Evolutionary conservation across 2,329 filamentous ascomycete species (phyloP).

Genomic region (Curvularia verruculosa): DNA sequence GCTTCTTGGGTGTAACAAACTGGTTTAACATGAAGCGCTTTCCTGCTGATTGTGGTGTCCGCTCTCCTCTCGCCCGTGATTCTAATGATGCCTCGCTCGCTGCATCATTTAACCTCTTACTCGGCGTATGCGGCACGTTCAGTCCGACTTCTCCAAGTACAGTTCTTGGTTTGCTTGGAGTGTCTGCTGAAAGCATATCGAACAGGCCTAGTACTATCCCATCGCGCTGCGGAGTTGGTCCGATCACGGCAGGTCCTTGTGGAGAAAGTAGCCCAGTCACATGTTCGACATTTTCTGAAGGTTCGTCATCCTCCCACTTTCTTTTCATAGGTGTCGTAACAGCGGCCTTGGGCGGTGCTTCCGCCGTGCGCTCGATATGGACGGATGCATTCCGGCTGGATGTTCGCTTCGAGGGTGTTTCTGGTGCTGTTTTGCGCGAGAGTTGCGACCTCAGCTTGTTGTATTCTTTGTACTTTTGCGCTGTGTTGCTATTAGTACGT

Average conservation of each 20-base stretch:
- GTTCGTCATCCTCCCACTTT: constrained; percentile 33
- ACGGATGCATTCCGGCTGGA: constrained; percentile 26
- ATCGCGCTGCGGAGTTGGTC: constrained; percentile 80
- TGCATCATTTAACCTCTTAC: constrained; percentile 36
- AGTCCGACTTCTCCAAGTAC: constrained; percentile 37
- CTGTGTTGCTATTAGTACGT: constrained; percentile 49
- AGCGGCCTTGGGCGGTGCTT: constrained; percentile 26
- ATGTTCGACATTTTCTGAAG: constrained; percentile 19
- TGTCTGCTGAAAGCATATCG: constrained; percentile 66
- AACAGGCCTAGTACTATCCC: constrained; percentile 79
- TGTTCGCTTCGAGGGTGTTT: constrained; percentile 43
- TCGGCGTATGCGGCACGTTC: constrained; percentile 50
- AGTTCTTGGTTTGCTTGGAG: constrained; percentile 46
- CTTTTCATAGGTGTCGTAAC: constrained; percentile 41
- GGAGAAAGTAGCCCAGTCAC: constrained; percentile 34
- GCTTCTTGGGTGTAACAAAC: constrained; percentile 66
- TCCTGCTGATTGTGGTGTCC: constrained; percentile 60
- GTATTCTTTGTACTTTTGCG: constrained; percentile 78
- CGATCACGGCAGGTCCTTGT: constrained; percentile 57
- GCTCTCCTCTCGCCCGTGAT: constrained; percentile 40
- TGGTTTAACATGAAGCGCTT: constrained; percentile 67
- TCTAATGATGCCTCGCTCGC: constrained; percentile 39
- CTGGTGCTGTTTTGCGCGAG: constrained; percentile 33
- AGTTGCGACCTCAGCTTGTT: constrained; percentile 61
- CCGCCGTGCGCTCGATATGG: constrained; percentile 36